A percentile compares a stretch with the other conserved stretches of the same genome.
Conservation (phyloP, 345 rosid species). For the Anastatica hierochuntica region DNA sequence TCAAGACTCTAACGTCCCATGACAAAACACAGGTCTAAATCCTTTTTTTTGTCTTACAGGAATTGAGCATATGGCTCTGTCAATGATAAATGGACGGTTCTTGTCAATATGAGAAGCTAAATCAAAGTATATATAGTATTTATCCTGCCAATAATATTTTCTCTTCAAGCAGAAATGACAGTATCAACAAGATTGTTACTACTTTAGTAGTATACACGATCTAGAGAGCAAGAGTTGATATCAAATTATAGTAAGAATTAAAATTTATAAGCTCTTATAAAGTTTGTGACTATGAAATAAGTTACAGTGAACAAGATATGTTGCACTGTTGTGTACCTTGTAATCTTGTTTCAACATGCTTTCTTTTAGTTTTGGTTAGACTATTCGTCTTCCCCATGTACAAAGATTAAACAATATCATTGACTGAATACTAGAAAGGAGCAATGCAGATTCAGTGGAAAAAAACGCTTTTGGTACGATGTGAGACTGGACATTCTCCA, state of each 20-base stretch:
- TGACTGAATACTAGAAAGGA: conserved; percentile 11
- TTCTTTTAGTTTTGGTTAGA: conserved; percentile 60
- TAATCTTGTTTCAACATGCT: conserved; percentile 58
- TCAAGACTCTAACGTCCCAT: too few species aligned
- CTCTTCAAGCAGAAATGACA: background rate
- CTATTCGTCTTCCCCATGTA: conserved; percentile 52
- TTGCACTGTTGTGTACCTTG: conserved; percentile 45
- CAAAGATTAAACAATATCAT: conserved; percentile 20
- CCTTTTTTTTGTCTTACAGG: too few species aligned
- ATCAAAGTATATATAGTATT: background rate
- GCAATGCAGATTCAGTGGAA: conserved; percentile 4
- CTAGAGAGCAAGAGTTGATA: background rate
- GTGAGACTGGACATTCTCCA: conserved; percentile 59
- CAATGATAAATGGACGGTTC: too few species aligned
- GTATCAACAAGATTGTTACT: background rate
- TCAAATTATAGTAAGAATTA: too few species aligned
- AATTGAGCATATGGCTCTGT: too few species aligned
- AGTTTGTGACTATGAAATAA: too few species aligned
- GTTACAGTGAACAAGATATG: conserved; percentile 1
- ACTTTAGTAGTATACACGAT: background rate
- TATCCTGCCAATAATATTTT: background rate
- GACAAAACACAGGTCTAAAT: too few species aligned
- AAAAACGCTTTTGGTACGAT: conserved; percentile 59
- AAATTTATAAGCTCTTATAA: too few species aligned
- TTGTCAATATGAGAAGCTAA: conserved; percentile 1